Percentiles rank a stretch among this genome's conserved stretches.
Evolutionary conservation across 768 basidiomycete species (phyloP).

Genomic region (Xerocomellus intermedius): DNA sequence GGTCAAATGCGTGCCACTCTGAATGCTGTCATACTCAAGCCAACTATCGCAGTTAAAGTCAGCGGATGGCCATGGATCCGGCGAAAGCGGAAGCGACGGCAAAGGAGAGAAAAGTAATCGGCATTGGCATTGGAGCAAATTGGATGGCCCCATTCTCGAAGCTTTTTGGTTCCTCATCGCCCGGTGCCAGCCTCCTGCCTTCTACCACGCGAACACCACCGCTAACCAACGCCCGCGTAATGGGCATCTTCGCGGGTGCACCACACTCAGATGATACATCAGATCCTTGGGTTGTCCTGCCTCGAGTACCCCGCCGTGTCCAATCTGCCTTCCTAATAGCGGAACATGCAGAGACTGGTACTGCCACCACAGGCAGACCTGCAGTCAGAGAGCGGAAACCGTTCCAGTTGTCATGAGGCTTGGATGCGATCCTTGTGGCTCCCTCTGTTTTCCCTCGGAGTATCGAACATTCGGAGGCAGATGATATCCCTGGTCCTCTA

Average conservation of each 20-base stretch:
- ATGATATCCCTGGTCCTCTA: slow-evolving; percentile 50
- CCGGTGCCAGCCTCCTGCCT: slow-evolving; percentile 12
- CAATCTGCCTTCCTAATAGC: slow-evolving; percentile 25
- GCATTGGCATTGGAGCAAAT: slow-evolving; percentile 41
- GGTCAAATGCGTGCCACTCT: slow-evolving; percentile 77
- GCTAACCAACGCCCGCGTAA: slow-evolving; percentile 41
- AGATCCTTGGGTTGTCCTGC: slow-evolving; percentile 76
- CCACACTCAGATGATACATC: slow-evolving; percentile 42
- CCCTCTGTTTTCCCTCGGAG: slow-evolving; percentile 24
- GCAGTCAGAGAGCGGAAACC: slow-evolving; percentile 12
- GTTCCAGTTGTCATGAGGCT: slow-evolving; percentile 54
- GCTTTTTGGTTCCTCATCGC: slow-evolving; percentile 53
- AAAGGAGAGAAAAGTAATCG: slow-evolving; percentile 27
- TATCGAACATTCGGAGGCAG: slow-evolving; percentile 39
- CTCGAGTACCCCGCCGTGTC: slow-evolving; percentile 36
- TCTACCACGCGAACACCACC: slow-evolving; percentile 26
- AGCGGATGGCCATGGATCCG: slow-evolving; percentile 65
- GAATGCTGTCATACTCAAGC: slow-evolving; percentile 91
- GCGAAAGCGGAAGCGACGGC: slow-evolving; percentile 45
- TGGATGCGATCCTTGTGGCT: slow-evolving; percentile 77
- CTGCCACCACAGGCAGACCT: slow-evolving; percentile 19
- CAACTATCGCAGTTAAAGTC: slow-evolving; percentile 66
- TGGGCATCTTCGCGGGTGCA: slow-evolving; percentile 94
- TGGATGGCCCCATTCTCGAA: slow-evolving; percentile 91
- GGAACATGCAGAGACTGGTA: slow-evolving; percentile 12